Conservation (phyloP, 1,139 yeast genomes). For the Kluyveromyces marxianus region DNA sequence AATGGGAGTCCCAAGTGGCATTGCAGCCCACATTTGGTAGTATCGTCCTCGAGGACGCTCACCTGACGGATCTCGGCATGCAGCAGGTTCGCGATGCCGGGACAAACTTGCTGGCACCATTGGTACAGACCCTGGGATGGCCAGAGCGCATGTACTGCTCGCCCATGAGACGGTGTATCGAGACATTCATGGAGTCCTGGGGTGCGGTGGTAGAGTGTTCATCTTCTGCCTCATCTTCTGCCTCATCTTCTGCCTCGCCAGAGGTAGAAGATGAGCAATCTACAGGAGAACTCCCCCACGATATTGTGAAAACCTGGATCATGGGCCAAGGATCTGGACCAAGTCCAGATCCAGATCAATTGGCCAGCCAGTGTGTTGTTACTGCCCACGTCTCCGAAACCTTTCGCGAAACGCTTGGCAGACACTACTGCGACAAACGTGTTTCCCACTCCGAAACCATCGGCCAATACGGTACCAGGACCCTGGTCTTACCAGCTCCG, state of each 20-base stretch:
- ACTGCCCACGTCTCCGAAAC: slow-evolving; percentile 39
- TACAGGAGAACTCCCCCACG: not conserved
- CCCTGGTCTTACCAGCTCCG: not conserved
- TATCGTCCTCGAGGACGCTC: slow-evolving; percentile 26
- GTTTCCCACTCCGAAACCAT: slow-evolving; percentile 18
- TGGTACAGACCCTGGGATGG: slow-evolving; percentile 35
- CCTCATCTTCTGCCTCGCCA: too few relatives aligned
- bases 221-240: too few relatives aligned
- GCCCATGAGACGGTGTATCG: slow-evolving; percentile 57
- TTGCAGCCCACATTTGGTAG: slow-evolving; percentile 33
- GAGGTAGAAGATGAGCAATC: too few relatives aligned
- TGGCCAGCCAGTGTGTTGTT: too few relatives aligned
- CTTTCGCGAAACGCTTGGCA: slow-evolving; percentile 61
- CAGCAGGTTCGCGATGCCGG: slow-evolving; percentile 43
- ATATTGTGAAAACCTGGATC: not conserved
- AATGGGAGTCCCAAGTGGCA: slow-evolving; percentile 58
- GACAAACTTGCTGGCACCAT: slow-evolving; percentile 37
- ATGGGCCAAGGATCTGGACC: too few relatives aligned
- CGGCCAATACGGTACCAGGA: slow-evolving; percentile 16
- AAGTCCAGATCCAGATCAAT: too few relatives aligned
- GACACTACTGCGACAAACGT: slow-evolving; percentile 61
- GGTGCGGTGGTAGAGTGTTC: slow-evolving; percentile 9
- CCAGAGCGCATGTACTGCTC: slow-evolving; percentile 54
- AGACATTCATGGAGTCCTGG: slow-evolving; percentile 58
- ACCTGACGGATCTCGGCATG: slow-evolving; percentile 50